These are phyloP conservation scores for Ascochyta clinopodiicola DNA, from an alignment of 2,329 filamentous ascomycete genomes.

Conservation along the genomic window DNA sequence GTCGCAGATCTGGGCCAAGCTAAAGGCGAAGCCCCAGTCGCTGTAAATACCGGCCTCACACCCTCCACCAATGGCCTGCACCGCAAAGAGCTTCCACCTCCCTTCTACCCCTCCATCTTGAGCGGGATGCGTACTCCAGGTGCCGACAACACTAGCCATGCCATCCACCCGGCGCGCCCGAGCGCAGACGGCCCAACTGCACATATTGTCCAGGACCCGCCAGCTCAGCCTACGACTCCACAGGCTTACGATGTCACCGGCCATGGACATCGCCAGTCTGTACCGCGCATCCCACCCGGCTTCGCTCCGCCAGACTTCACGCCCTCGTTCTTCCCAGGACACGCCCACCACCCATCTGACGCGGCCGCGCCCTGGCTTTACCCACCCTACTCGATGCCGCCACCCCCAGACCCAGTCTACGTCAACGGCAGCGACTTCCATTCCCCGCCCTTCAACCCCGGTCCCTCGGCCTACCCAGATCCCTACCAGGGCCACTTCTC, in stretches of 20 bases:
- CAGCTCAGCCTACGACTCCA: constrained; percentile 41
- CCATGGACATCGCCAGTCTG: constrained; percentile 26
- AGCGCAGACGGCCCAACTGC: constrained; percentile 49
- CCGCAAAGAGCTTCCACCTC: constrained; percentile 43
- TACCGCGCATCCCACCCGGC: constrained; percentile 41
- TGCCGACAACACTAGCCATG: constrained; percentile 22
- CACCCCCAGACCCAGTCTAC: constrained; percentile 33
- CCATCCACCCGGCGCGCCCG: constrained; percentile 33
- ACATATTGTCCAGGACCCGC: constrained; percentile 48
- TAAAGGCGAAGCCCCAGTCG: too few species aligned
- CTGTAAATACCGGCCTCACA: neutral
- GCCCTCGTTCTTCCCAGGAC: constrained; percentile 41
- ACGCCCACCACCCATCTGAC: constrained; percentile 46
- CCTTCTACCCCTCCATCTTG: constrained; percentile 43
- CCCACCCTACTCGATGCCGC: constrained; percentile 37
- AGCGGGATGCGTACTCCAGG: constrained; percentile 33
- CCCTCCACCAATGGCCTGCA: constrained; percentile 27
- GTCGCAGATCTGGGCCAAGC: too few species aligned
- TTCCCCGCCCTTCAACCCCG: constrained; percentile 25
- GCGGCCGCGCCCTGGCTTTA: constrained; percentile 40
- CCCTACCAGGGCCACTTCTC: constrained; percentile 30
- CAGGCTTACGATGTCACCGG: constrained; percentile 25
- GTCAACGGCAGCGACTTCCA: constrained; percentile 35
- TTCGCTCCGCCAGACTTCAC: constrained; percentile 40
- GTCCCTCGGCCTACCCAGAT: constrained; percentile 26